phyloP scores from a whole-genome alignment of 805 yeast genomes.

The Kuraishia hungarica region DNA sequence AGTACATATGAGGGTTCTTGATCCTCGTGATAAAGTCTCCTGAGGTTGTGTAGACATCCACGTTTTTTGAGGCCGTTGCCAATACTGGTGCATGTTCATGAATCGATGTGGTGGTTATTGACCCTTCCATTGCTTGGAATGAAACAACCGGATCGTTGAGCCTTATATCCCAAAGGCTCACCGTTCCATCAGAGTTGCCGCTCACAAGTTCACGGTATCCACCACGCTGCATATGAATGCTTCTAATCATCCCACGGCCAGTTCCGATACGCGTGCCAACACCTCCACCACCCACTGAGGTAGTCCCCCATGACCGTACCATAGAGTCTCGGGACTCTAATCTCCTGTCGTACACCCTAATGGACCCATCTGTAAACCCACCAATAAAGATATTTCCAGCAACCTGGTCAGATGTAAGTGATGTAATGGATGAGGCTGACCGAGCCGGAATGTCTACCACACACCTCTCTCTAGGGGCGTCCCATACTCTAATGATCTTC shows the following conservation, averaged over 20 bases:
- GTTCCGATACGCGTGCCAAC: conserved; percentile 12
- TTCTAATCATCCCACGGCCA: conserved; percentile 41
- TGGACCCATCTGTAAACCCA: conserved; percentile 86
- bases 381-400: conserved; percentile 86
- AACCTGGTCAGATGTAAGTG: conserved; percentile 90
- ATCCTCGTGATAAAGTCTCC: conserved; percentile 67
- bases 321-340: conserved; percentile 77
- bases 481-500: conserved; percentile 88
- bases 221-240: conserved; percentile 93
- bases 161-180: conserved; percentile 89
- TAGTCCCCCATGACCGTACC: conserved; percentile 61
- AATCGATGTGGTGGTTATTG: conserved; percentile 62
- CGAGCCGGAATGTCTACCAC: conserved; percentile 85
- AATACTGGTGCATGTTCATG: conserved; percentile 97
- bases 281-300: not conserved
- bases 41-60: conserved; percentile 77
- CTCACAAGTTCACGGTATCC: conserved; percentile 85
- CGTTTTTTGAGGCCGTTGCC: conserved; percentile 75
- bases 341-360: conserved; percentile 87
- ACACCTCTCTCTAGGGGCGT: conserved; percentile 88
- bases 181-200: conserved; percentile 74
- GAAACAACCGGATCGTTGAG: conserved; percentile 58
- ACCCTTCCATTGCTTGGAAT: conserved; percentile 43
- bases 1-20: conserved; percentile 38
- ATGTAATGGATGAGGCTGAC: conserved; percentile 79